Evolutionary conservation across 139 green algal species (phyloP), one percentile per base, ranked within the genome.

Genomic region (Dunaliella sp.): DNA sequence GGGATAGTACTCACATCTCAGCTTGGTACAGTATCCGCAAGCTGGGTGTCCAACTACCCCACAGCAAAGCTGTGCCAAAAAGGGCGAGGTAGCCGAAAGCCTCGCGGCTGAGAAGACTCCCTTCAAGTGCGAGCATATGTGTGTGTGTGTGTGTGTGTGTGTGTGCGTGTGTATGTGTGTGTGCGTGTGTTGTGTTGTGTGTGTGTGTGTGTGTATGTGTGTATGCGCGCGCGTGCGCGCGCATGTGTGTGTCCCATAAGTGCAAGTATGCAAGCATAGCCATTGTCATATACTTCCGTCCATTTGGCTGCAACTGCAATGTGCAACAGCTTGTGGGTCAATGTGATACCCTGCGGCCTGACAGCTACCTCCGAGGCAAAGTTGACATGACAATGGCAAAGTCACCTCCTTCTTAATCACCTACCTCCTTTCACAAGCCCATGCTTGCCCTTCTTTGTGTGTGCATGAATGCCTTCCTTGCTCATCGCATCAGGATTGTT

Each of bases 31-130:
- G 33, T 7, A 48, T 58, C 1, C 57, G 28, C 28, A 79, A 36
- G 1, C 30, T 34, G 32, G 82, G 57, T 7, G 58, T 73, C 24
- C 77, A 85, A 7, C 28, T 77, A 12, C 58, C 57, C 82, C 57
- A 79, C 48, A 85, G 82, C 57, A 80, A 3, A 2, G 57, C 83
- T 24, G 36, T 32, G 35, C 83, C 36, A 36, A 85, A 80, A 3
- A 79, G 48, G 12, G 82, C 57, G 21, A 78, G 16, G 48, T 79
- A 78, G 7, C 36, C 82, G n/a, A 12, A 59, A 65, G 7, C 16
- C 48, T 65, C 48, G 7, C 48, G 48, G 16, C 16, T 65, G 16
- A 65, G 16, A 65, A 65, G 16, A 65, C 48, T 65, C 48, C 16
- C 16, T 16, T 26, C 16, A 65, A 65, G 48, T 65, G 7, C 48